Evolutionary conservation across 352 stramenopile species (phyloP), one percentile per base, ranked within the genome.

Genomic region (Globisporangium cederbergense): DNA sequence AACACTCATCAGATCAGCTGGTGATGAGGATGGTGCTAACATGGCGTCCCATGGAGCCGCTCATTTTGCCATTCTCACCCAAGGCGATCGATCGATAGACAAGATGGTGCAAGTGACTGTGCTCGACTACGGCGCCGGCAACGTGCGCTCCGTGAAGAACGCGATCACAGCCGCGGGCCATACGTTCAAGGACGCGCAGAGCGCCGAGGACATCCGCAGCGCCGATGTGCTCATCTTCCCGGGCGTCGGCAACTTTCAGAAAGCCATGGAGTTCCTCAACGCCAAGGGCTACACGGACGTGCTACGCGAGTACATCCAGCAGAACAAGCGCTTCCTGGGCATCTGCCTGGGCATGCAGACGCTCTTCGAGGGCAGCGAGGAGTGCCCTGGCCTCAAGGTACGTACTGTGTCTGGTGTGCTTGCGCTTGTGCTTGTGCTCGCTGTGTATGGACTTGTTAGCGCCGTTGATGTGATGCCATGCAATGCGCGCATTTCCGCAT

Each of bases 341-440:
- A 99, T 99, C 60, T 99, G 97, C 77, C 71, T 99, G 1, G 97
- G 97, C 25, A 99, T 99, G 96, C 97, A 99, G 74, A 98, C 95
- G 20, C 78, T 99, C 10, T 99, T 99, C 66, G 96, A 99, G 71
- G 88, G 83, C 20, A 98, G 89, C 62, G 95, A 99, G 9, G 97
- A 99, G 72, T 90, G 82, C 36, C 83, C 85, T 0, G 86, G 86
- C 22, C 83, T 87, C 32, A 74, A 78, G 61, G 65, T 76, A 16
- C 14, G 65, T 76, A 16, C 14, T 47, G 14, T 8, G 18, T 47
- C 3, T 20, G 9, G 4, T 9, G 16, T 25, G 22, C 22, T 25
- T 25, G 22, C n/a, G n/a, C n/a, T n/a, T n/a, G n/a, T 47, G 14
- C 42, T 47, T 20, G 16, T 52, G 7, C 36, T 42, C 36, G 36